These are phyloP conservation scores for Somion occarium DNA, from an alignment of 1,284 basidiomycete species.

Conservation along the genomic window DNA sequence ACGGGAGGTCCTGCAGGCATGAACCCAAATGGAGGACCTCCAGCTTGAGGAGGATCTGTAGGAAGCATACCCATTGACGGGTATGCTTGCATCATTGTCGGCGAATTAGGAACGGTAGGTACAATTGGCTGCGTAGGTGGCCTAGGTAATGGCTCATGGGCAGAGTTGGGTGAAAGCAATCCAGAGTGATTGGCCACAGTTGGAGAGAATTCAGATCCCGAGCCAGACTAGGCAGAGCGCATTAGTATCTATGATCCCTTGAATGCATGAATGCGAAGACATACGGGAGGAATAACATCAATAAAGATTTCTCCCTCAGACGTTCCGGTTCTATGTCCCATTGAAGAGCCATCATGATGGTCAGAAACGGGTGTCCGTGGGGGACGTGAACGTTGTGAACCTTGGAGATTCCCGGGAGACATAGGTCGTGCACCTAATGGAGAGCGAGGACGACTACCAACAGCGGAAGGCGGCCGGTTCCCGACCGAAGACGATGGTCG, in stretches of 20 bases:
- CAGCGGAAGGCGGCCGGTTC: too few species aligned
- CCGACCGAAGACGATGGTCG: neutral
- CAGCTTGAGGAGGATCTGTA: neutral
- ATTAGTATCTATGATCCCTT: constrained; percentile 7
- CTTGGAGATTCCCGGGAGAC: neutral
- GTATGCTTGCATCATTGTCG: constrained; percentile 8
- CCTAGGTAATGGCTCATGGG: constrained; percentile 11
- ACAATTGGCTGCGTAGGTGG: constrained; percentile 10
- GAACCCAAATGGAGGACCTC: constrained; percentile 18
- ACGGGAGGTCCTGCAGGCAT: constrained; percentile 11
- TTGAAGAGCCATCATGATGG: too few species aligned
- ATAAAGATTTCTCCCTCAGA: constrained; percentile 19
- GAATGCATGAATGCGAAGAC: constrained; percentile 6
- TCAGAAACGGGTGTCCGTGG: constrained; percentile 3
- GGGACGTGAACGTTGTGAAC: neutral
- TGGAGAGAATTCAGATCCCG: constrained; percentile 18
- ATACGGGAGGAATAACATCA: constrained; percentile 21
- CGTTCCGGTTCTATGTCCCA: constrained; percentile 3
- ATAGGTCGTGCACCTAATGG: constrained; percentile 8
- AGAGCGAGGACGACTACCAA: constrained; percentile 18
- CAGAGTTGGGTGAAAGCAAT: constrained; percentile 18
- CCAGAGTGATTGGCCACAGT: constrained; percentile 9
- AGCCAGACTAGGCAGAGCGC: constrained; percentile 16
- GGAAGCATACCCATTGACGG: constrained; percentile 11
- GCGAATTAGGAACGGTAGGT: constrained; percentile 15